Percentiles rank a stretch among this genome's conserved stretches.
Conservation (phyloP, 495 filamentous ascomycete species). For the Aspergillus campestris region DNA sequence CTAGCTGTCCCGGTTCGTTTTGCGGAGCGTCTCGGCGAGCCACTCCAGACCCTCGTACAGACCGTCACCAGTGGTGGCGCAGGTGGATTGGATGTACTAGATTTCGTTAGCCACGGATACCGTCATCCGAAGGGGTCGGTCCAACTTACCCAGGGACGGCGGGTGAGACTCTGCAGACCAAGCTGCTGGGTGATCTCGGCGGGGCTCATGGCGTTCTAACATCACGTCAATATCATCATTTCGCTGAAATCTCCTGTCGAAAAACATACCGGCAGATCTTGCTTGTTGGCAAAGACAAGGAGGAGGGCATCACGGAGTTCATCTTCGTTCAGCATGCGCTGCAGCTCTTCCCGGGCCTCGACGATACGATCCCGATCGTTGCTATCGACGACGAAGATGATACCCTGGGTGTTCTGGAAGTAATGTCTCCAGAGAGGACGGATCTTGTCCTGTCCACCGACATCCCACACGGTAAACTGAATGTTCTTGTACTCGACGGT, state of each 20-base stretch:
- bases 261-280: slow-evolving; percentile 88
- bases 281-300: slow-evolving; percentile 99
- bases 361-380: slow-evolving; percentile 99
- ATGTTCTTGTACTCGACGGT: slow-evolving; percentile 99
- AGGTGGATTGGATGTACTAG: slow-evolving; percentile 99
- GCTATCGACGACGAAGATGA: slow-evolving; percentile 99
- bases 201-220: slow-evolving; percentile 96
- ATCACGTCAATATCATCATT: slow-evolving; percentile 9
- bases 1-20: slow-evolving; percentile 73
- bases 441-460: slow-evolving; percentile 99
- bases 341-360: slow-evolving; percentile 97
- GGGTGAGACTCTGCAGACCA: slow-evolving; percentile 94
- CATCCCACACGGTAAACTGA: slow-evolving; percentile 99
- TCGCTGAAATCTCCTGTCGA: not conserved
- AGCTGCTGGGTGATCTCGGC: slow-evolving; percentile 99
- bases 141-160: slow-evolving; percentile 89
- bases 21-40: slow-evolving; percentile 91
- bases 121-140: not conserved
- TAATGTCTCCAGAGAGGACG: slow-evolving; percentile 99
- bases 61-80: slow-evolving; percentile 98
- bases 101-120: not conserved
- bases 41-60: slow-evolving; percentile 99
- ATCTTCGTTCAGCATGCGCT: slow-evolving; percentile 99
- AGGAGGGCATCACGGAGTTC: slow-evolving; percentile 96
- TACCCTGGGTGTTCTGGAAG: slow-evolving; percentile 99